Base-by-base conservation (phyloP, 192 early-diverging fungal species). In the Podila epigama region DNA sequence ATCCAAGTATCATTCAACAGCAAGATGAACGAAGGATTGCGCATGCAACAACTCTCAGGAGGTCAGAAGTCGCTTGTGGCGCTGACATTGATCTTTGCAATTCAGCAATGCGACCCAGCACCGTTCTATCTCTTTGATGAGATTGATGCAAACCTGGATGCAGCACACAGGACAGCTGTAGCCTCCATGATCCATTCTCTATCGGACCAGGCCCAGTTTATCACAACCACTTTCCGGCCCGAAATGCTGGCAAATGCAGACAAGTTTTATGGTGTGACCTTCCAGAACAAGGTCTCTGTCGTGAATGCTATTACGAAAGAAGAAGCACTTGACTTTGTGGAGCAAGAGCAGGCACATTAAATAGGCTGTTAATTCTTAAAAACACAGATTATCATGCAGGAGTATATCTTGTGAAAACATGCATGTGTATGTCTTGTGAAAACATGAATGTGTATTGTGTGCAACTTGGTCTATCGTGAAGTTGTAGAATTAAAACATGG, bases 91-190 rank as follows among this genome's bases (percentile, higher is more conserved):
- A 99, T 99, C 51, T 99, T 99, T 85, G 94, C 97, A 1, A 99
- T 99, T 68, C 97, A 99, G 81, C 87, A 90, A 66, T 99, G 95
- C 82, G 97, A 99, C 60, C 97, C 96, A 22, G 97, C 97, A 55
- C 97, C 97, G 11, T 99, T 99, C 81, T 99, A 99, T 67, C 84
- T 99, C 61, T 99, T 99, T 89, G 97, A 99, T 85, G 97, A 99
- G 82, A 99, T 99, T 84, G 97, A 99, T 82, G 96, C 97, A 36
- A 96, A 96, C 42, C 83, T 99, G 18, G 97, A 99, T 81, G 93
- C 95, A 12, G 92, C 93, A 63, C 96, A 99, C 75, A 89, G 97
- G 32, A 93, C 93, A 1, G 91, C 95, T 5, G 96, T 99, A 33
- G 97, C 97, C 15, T 88, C 86, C 36, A 98, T 98, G 97, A 93